Base-by-base conservation (phyloP, 1,139 yeast species). In the Hanseniaspora gamundiae region DNA sequence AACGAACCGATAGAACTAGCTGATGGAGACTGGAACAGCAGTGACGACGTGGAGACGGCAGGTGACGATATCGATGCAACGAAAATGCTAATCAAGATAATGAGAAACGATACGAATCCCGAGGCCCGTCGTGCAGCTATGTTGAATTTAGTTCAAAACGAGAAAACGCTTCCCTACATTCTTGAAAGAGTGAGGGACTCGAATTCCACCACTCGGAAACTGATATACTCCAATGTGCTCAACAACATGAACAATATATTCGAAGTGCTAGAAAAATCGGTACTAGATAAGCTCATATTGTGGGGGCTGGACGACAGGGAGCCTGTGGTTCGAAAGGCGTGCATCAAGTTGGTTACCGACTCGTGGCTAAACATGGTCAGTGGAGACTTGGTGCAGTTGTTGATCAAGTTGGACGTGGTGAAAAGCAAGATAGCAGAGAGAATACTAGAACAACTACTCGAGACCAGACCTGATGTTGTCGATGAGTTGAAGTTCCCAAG, bases 291-390 rank as follows among this genome's bases (percentile, higher is more conserved):
- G 49, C 60, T 91, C 20, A 67, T 91, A 28, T 69, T 71, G 42
- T 84, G 94, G 87, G 98, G 98, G 1, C 67, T 91, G 42, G 76
- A 77, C 50, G 98, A 91, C 61, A 76, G 97, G 51, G 95, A 88
- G 50, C 75, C 71, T 7, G 56, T 69, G 5, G 97, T 91, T 1
- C 69, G 77, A 49, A 66, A 66, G 26, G 93, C 95, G 0, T 87
- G 95, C 2, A 65, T 71, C 1, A 75, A 75, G 49, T 73, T 87
- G 78, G 70, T 91, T 44, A 71, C 83, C 7, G 66, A 68, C 26
- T 71, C 73, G 41, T 91, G 97, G 97, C 70, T 84, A 44, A 74
- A 74, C 21, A 66, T 74, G 3, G 74, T 80, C 11, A 71, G 81
- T 51, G 80, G 80, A 48, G 91, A 87, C 59, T 64, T 91, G 22